A percentile compares a stretch with the other conserved stretches of the same genome.
Conservation (phyloP, 495 filamentous ascomycete species). For the Trichocladium antarcticum region DNA sequence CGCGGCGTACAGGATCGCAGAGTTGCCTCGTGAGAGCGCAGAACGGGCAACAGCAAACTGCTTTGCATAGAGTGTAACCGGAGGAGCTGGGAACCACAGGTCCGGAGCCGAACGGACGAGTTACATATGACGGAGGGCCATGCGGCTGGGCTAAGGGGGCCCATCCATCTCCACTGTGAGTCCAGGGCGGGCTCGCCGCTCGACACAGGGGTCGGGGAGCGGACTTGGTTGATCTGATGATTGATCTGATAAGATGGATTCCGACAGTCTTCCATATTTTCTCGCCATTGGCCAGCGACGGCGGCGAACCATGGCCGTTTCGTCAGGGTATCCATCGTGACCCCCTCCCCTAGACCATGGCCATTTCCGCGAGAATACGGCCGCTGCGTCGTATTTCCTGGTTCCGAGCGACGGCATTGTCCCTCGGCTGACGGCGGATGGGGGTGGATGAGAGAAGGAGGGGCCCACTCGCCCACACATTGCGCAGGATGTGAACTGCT, state of each 20-base stretch:
- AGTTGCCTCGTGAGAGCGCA: not conserved
- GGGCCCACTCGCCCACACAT: not conserved
- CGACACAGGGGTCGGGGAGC: not conserved
- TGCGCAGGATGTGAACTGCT: not conserved
- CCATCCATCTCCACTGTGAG: not conserved
- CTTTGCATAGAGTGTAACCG: not conserved
- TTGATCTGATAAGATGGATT: conserved; percentile 23
- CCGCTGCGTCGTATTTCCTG: not conserved
- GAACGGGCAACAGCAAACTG: not conserved
- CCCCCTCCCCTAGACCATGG: too few relatives aligned
- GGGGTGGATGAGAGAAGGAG: not conserved
- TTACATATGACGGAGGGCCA: conserved; percentile 2
- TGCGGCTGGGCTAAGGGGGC: not conserved
- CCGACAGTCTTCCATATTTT: not conserved
- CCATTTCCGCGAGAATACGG: not conserved
- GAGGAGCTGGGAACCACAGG: conserved; percentile 1
- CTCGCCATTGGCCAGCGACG: too few relatives aligned
- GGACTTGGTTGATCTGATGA: conserved; percentile 2
- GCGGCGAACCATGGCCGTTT: too few relatives aligned
- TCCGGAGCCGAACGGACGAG: conserved; percentile 1
- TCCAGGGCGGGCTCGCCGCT: not conserved
- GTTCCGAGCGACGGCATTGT: not conserved
- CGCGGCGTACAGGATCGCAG: not conserved
- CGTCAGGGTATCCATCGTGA: too few relatives aligned
- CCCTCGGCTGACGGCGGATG: conserved; percentile 1